Evolutionary conservation across 2,329 filamentous ascomycete genomes (phyloP).

Genomic region (Beauveria caledonica): DNA sequence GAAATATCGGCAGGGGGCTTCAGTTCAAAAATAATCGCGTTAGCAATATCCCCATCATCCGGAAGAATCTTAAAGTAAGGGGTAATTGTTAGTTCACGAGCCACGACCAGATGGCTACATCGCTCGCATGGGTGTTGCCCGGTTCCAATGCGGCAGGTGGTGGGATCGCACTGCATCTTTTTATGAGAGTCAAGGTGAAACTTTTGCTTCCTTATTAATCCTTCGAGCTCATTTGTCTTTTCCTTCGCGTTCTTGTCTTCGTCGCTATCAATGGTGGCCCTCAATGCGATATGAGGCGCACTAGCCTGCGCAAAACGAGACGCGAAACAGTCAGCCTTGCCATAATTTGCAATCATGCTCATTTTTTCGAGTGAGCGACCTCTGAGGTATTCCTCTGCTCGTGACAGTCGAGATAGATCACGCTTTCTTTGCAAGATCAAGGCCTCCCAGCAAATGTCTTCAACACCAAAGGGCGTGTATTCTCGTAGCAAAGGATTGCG

Average conservation of each 20-base stretch:
- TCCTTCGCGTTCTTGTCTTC: background rate
- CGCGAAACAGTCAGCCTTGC: background rate
- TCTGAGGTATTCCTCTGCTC: constrained; percentile 38
- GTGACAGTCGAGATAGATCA: constrained; percentile 36
- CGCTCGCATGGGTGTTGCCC: background rate
- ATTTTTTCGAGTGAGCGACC: background rate
- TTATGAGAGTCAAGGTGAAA: background rate
- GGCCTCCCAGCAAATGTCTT: constrained; percentile 24
- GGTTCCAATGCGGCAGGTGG: background rate
- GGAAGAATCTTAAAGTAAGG: background rate
- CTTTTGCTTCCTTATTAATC: rapidly evolving
- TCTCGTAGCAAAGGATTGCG: constrained; percentile 32
- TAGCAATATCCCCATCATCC: background rate
- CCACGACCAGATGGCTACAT: background rate
- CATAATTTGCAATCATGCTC: background rate
- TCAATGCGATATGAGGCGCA: background rate
- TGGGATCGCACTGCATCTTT: background rate
- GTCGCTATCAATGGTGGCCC: background rate
- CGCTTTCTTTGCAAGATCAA: constrained; percentile 35
- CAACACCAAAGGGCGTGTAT: constrained; percentile 36
- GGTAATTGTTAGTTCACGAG: background rate
- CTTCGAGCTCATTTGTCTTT: background rate
- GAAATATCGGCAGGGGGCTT: background rate
- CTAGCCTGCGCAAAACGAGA: background rate
- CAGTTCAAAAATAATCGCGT: background rate